Evolutionary conservation across 1,284 basidiomycete genomes (phyloP).

Genomic region (Ustilago trichophora): DNA sequence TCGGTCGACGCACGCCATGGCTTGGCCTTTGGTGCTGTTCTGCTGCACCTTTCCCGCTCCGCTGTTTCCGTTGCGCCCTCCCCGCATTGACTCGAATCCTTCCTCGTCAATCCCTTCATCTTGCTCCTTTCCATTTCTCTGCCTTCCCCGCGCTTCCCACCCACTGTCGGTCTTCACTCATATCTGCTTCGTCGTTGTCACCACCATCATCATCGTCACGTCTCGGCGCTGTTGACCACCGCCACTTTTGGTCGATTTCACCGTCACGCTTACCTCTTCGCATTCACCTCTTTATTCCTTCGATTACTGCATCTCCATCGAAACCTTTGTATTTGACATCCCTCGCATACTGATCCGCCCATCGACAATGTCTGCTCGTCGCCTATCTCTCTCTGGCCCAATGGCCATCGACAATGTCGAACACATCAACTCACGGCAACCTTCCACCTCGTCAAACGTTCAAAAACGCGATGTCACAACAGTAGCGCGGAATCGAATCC

Average conservation of each 20-base stretch:
- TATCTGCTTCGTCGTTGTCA: neutral
- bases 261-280: neutral
- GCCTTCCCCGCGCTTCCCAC: neutral
- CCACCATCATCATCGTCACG: neutral
- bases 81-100: slow-evolving; percentile 23
- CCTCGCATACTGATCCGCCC: neutral
- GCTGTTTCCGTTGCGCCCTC: slow-evolving; percentile 5
- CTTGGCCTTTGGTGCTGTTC: neutral
- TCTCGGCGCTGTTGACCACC: too few species aligned
- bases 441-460: slow-evolving; percentile 18
- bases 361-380: slow-evolving; percentile 17
- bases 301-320: neutral
- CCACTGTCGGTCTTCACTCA: neutral
- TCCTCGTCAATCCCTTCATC: neutral
- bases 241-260: neutral
- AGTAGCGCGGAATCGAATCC: slow-evolving; percentile 31
- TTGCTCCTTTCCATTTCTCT: neutral
- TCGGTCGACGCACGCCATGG: slow-evolving; percentile 23
- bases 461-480: slow-evolving; percentile 11
- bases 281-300: neutral
- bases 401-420: slow-evolving; percentile 20
- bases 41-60: slow-evolving; percentile 2
- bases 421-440: slow-evolving; percentile 15
- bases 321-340: neutral
- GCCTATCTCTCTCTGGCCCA: slow-evolving; percentile 40